phyloP scores from a whole-genome alignment of 2,329 filamentous ascomycete genomes.

The Xylogone sp. region DNA sequence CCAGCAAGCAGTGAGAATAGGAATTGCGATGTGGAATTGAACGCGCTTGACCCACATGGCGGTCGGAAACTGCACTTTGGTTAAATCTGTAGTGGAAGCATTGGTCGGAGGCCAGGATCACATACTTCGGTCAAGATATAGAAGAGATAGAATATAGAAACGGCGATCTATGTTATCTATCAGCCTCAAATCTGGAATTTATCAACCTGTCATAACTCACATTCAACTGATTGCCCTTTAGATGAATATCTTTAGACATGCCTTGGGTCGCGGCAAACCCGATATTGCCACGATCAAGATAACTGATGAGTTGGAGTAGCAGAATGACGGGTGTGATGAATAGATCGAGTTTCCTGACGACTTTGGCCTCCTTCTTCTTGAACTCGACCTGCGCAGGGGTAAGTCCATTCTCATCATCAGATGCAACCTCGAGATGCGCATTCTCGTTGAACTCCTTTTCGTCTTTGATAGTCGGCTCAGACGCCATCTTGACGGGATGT shows the following conservation, averaged over 20 bases:
- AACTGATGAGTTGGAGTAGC: constrained; percentile 72
- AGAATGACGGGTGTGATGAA: constrained; percentile 66
- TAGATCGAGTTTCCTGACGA: constrained; percentile 57
- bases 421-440: not conserved
- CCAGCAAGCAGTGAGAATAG: constrained; percentile 42
- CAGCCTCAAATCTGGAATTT: not conserved
- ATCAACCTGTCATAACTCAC: no score
- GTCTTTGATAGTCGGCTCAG: constrained; percentile 3
- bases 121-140: constrained; percentile 14
- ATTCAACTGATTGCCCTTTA: constrained; percentile 47
- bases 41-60: not conserved
- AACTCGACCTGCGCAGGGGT: constrained; percentile 31
- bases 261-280: constrained; percentile 56
- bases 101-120: not conserved
- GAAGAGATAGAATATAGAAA: constrained; percentile 46
- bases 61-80: not conserved
- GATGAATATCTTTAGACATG: constrained; percentile 49
- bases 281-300: constrained; percentile 62
- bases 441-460: not conserved
- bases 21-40: not conserved
- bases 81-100: not conserved
- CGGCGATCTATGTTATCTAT: constrained; percentile 39
- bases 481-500: constrained; percentile 4
- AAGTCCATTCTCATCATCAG: not conserved
- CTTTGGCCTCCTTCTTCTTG: constrained; percentile 20